phyloP scores from a whole-genome alignment of 192 early-diverging fungal species.

The Backusella psychrophila region DNA sequence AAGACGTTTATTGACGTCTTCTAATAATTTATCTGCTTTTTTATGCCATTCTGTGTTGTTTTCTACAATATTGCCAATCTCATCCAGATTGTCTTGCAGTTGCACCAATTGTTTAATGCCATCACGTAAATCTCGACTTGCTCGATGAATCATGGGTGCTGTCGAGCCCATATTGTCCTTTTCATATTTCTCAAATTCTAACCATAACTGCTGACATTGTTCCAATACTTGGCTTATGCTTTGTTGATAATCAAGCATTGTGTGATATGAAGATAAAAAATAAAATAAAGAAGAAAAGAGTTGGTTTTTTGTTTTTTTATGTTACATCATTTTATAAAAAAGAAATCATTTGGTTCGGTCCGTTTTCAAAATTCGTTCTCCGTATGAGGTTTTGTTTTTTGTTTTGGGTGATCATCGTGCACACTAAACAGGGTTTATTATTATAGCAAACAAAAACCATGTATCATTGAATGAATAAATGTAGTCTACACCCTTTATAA shows the following conservation, averaged over 20 bases:
- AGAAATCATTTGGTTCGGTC: not conserved
- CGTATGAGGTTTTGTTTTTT: not conserved
- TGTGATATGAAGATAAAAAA: not conserved
- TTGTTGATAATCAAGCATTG: constrained; percentile 12
- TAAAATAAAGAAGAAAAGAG: not conserved
- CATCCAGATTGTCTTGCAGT: constrained; percentile 28
- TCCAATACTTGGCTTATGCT: constrained; percentile 1
- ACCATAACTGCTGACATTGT: constrained; percentile 9
- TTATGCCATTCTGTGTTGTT: constrained; percentile 3
- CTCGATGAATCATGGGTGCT: not conserved
- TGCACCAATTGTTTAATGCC: constrained; percentile 27
- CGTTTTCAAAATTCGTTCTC: not conserved
- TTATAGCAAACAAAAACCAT: not conserved
- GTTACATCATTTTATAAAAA: not conserved
- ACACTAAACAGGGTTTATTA: no score
- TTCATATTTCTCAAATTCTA: not conserved
- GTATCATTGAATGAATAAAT: no score
- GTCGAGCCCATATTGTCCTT: not conserved
- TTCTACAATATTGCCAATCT: not conserved
- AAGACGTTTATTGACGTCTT: constrained; percentile 15
- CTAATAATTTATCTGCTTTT: constrained; percentile 4
- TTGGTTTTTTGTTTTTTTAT: not conserved
- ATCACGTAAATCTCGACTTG: constrained; percentile 14
- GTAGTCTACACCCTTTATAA: no score
- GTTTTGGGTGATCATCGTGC: not conserved